Conservation (phyloP, 1,139 yeast genomes). For the Sugiyamaella castrensis region DNA sequence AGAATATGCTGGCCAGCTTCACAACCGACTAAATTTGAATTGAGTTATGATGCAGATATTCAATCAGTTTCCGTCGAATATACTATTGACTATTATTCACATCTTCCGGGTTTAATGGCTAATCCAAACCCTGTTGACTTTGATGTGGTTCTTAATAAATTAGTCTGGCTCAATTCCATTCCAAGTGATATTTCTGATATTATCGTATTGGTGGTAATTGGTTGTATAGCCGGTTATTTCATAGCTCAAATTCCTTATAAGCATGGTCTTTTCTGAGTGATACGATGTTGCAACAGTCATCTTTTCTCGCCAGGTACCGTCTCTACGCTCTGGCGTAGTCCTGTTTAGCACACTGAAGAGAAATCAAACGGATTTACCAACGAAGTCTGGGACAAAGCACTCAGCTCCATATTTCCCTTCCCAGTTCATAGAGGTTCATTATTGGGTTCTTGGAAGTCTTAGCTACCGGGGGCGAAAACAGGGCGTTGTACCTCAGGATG, state of each 20-base stretch:
- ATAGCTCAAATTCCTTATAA: constrained; percentile 6
- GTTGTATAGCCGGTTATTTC: constrained; percentile 18
- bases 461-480: too few relatives aligned
- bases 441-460: too few relatives aligned
- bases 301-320: too few relatives aligned
- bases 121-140: constrained; percentile 25
- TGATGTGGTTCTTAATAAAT: constrained; percentile 27
- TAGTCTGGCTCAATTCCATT: constrained; percentile 24
- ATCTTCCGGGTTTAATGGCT: constrained; percentile 16
- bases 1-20: constrained; percentile 41
- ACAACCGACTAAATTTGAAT: constrained; percentile 31
- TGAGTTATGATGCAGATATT: constrained; percentile 23
- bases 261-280: constrained; percentile 3
- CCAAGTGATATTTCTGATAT: constrained; percentile 27
- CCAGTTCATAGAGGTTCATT: too few relatives aligned
- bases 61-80: constrained; percentile 19
- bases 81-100: constrained; percentile 24
- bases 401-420: too few relatives aligned
- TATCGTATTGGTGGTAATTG: constrained; percentile 22
- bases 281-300: too few relatives aligned
- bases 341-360: too few relatives aligned
- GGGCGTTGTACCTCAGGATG: too few relatives aligned
- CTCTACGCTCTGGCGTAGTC: too few relatives aligned
- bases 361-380: too few relatives aligned
- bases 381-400: too few relatives aligned